A percentile compares a stretch with the other conserved stretches of the same genome.
These are phyloP conservation scores for Calonectria montana DNA, from an alignment of 2,329 filamentous ascomycete genomes.

Conservation along the genomic window DNA sequence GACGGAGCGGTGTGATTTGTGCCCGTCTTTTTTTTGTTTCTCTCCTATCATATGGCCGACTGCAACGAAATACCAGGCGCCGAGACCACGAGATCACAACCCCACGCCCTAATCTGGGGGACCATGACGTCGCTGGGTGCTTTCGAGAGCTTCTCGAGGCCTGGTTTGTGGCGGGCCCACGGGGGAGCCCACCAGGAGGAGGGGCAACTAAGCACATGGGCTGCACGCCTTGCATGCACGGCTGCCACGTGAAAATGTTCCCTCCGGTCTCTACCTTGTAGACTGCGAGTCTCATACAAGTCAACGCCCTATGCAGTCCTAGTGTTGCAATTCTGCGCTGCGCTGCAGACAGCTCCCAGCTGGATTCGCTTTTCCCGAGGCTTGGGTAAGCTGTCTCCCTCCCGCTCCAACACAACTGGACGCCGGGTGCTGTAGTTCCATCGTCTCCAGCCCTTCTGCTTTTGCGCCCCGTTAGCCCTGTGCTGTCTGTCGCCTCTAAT, in stretches of 20 bases:
- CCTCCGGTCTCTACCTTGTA: background rate
- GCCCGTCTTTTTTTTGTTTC: background rate
- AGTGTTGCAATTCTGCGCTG: background rate
- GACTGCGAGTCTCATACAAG: background rate
- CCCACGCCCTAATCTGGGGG: background rate
- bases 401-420: background rate
- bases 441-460: background rate
- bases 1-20: slow-evolving; percentile 16
- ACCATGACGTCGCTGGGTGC: slow-evolving; percentile 20
- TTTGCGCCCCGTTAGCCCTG: background rate
- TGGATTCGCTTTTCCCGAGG: background rate
- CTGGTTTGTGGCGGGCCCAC: background rate
- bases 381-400: background rate
- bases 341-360: background rate
- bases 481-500: background rate
- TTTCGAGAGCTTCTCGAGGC: background rate
- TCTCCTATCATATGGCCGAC: background rate
- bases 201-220: slow-evolving; percentile 6
- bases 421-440: background rate
- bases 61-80: background rate
- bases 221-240: slow-evolving; percentile 1
- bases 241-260: slow-evolving; percentile 8
- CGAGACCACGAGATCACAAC: slow-evolving; percentile 6
- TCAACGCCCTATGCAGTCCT: background rate
- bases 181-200: background rate